Evolutionary conservation across 352 stramenopile species (phyloP), one percentile per base, ranked within the genome.

Genomic region (Pythium phragmitis): DNA sequence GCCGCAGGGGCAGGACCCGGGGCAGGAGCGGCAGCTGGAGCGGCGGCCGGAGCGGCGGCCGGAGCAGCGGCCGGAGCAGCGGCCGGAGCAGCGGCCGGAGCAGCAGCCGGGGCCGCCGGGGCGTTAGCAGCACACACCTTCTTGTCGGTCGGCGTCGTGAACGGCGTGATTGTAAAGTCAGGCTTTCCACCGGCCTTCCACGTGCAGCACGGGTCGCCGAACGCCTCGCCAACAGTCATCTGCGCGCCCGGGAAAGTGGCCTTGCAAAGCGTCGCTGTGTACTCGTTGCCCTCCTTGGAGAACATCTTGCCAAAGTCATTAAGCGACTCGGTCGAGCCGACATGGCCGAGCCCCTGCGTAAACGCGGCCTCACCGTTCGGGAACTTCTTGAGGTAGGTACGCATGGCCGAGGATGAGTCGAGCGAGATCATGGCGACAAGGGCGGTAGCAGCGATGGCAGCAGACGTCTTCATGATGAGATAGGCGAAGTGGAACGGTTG

Each of bases 391-490:
- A 76, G 47, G 52, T 79, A 86, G 53, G 23, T 45, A n/a, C 50
- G 30, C 41, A 65, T 47, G 39, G 54, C 69, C 13, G 88, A 74
- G 23, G 82, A 80, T 50, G 93, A 74, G 39, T 60, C 12, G 65
- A 94, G 89, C 42, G 85, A 92, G 51, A 87, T 73, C 30, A 94
- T 76, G 48, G 95, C 73, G 37, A 51, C 6, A 16, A 34, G 7
- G 8, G 46, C 21, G 2, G 46, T 17, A 8, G 92, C 67, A 58
- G 90, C 72, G 36, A 76, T 79, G 52, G 94, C 66, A 33, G 92
- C 70, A 37, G 74, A 85, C 65, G 89, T 91, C 73, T 96, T 97
- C 72, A 70, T 74, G 37, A 3, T 66, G 19, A 1, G 21, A 26
- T 30, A 30, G 26, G 26, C 26, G 28, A 34, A 19, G 21, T 9